Evolutionary conservation across 2,329 filamentous ascomycete species (phyloP).

Genomic region (Penicillium vulpinum): DNA sequence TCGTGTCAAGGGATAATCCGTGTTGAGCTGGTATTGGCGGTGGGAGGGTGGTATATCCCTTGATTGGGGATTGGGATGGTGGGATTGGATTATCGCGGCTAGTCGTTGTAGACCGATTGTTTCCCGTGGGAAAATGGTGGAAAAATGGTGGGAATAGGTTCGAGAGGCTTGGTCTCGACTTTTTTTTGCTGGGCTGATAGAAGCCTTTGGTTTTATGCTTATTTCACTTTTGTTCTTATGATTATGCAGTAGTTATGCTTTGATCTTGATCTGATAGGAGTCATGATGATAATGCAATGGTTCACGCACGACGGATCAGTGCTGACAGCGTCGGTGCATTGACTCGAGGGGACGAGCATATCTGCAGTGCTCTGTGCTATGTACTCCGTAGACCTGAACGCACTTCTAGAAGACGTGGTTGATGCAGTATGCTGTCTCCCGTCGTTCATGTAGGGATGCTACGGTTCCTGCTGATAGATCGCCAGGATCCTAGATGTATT

Average conservation of each 20-base stretch:
- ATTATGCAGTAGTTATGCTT: not conserved
- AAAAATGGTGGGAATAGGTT: not conserved
- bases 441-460: slow-evolving; percentile 10
- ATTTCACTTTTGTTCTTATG: not conserved
- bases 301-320: slow-evolving; percentile 10
- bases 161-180: not conserved
- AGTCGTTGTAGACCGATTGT: slow-evolving; percentile 10
- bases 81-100: not conserved
- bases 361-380: slow-evolving; percentile 12
- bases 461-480: slow-evolving; percentile 11
- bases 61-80: slow-evolving; percentile 4
- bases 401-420: slow-evolving; percentile 5
- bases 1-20: slow-evolving; percentile 6
- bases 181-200: not conserved
- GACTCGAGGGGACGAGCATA: not conserved
- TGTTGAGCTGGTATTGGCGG: slow-evolving; percentile 1
- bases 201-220: not conserved
- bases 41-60: slow-evolving; percentile 8
- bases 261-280: not conserved
- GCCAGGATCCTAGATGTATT: not conserved
- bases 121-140: slow-evolving; percentile 4
- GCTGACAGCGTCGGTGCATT: slow-evolving; percentile 5
- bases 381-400: slow-evolving; percentile 1
- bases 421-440: slow-evolving; percentile 14
- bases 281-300: slow-evolving; percentile 2